A percentile compares a stretch with the other conserved stretches of the same genome.
Conservation (phyloP, 148 eudicot genomes). For the Silene latifolia region DNA sequence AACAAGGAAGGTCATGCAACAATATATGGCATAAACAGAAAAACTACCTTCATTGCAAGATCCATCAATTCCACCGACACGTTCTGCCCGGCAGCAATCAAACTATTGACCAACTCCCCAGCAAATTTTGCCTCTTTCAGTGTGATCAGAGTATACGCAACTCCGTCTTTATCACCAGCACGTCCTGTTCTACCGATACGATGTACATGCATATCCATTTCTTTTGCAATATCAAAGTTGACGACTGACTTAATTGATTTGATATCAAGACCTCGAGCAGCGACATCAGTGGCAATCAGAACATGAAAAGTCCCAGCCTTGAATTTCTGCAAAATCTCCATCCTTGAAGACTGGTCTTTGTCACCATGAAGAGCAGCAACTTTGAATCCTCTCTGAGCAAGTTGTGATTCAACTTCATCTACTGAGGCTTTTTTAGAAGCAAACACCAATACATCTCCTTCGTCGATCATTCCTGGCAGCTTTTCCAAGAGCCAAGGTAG, state of each 20-base stretch:
- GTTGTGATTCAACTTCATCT: slow-evolving; percentile 82
- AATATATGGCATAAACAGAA: slow-evolving; percentile 1
- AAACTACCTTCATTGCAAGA: slow-evolving; percentile 96
- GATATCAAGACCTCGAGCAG: slow-evolving; percentile 99
- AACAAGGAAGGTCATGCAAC: background rate
- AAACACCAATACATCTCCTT: slow-evolving; percentile 95
- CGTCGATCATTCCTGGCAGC: slow-evolving; percentile 80
- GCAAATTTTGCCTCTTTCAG: slow-evolving; percentile 97
- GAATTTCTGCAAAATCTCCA: slow-evolving; percentile 84
- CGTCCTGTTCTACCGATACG: slow-evolving; percentile 99
- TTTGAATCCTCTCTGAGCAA: slow-evolving; percentile 67
- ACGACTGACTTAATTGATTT: slow-evolving; percentile 97
- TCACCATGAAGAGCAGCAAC: slow-evolving; percentile 99
- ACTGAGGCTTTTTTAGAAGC: slow-evolving; percentile 94
- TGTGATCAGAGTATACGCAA: slow-evolving; percentile 88
- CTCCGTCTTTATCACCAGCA: slow-evolving; percentile 99
- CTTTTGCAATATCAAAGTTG: slow-evolving; percentile 92
- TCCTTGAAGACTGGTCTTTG: slow-evolving; percentile 93
- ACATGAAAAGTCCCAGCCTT: slow-evolving; percentile 87
- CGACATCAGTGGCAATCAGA: slow-evolving; percentile 97
- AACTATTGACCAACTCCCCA: slow-evolving; percentile 83
- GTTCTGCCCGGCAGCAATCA: slow-evolving; percentile 97
- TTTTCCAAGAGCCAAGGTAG: slow-evolving; percentile 86
- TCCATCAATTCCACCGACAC: slow-evolving; percentile 83
- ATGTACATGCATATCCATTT: slow-evolving; percentile 99